Base-by-base conservation (phyloP, 2,329 filamentous ascomycete species). In the Fonsecaea multimorphosa region DNA sequence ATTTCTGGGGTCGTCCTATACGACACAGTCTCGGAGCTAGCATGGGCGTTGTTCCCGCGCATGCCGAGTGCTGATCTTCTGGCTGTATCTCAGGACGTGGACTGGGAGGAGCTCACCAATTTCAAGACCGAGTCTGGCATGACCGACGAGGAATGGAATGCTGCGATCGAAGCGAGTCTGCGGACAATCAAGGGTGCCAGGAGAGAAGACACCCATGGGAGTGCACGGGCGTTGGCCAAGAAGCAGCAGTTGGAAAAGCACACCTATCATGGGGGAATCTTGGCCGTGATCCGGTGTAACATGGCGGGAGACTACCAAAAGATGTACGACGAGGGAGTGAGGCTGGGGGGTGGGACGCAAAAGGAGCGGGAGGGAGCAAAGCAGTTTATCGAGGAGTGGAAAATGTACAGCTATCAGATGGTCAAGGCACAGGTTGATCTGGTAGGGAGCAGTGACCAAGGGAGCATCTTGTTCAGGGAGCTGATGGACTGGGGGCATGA, bases 1-100 rank as follows among this genome's bases (percentile, higher is more conserved):
- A 73, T 80, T 1, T 72, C 67, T 1, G 77, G 78, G 1, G 77
- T 80, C 72, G 77, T 80, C 1, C 73, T 80, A 6, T 70, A 65
- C 3, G 78, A 81, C 24, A 74, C 73, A 22, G 71, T 75, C 27
- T 76, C 77, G 1, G 78, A 80, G 60, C 73, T 74, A 24, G 71
- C 73, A 29, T 66, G 62, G 49, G 67, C 73, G 27, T 74, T 76
- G 53, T 76, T 78, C 60, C 68, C 61, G 9, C 49, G 58, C 8
- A 60, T 76, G 5, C 76, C 75, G 0, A 73, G 78, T 59, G 67
- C 69, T 1, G 73, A 76, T 52, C 72, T 79, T 19, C 49, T 51
- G 5, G 73, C 76, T 4, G 71, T 79, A 3, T 46, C 75, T 32
- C 74, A 75, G 0, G 63, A 73, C 57, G 61, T 79, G 38, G 75